Conservation (phyloP, 1,139 yeast species). For the Sugiyamaella neomexicana region DNA sequence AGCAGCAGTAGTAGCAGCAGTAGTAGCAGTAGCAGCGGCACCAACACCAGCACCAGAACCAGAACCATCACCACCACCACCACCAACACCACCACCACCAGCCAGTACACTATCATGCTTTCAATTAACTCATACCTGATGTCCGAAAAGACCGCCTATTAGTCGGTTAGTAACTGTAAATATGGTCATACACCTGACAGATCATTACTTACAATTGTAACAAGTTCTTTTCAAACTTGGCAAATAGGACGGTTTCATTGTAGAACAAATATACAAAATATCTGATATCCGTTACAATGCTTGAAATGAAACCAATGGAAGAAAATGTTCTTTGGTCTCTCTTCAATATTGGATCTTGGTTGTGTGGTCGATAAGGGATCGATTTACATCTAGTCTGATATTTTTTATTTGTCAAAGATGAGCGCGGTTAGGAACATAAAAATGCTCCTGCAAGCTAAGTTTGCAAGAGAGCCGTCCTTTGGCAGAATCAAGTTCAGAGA, state of each 20-base stretch:
- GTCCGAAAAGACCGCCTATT: conserved; percentile 40
- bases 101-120: too few species aligned
- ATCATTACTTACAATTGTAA: conserved; percentile 32
- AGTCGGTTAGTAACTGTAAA: conserved; percentile 16
- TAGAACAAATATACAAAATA: neutral
- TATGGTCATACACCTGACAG: neutral
- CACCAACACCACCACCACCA: neutral
- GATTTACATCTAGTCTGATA: neutral
- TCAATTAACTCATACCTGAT: conserved; percentile 37
- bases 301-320: neutral
- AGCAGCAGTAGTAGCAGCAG: too few species aligned
- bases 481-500: too few species aligned
- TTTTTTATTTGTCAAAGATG: conserved; percentile 3
- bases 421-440: conserved; percentile 7
- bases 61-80: neutral
- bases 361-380: conserved; percentile 1
- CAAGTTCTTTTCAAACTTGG: conserved; percentile 35
- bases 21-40: too few species aligned
- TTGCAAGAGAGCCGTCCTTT: too few species aligned
- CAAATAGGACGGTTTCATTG: conserved; percentile 14
- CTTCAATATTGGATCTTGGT: neutral
- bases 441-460: conserved; percentile 8
- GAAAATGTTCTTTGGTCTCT: neutral
- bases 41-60: too few species aligned
- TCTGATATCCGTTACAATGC: neutral